A percentile compares a stretch with the other conserved stretches of the same genome.
Conservation (phyloP, 805 yeast genomes). For the Zygotorulaspora florentina region DNA sequence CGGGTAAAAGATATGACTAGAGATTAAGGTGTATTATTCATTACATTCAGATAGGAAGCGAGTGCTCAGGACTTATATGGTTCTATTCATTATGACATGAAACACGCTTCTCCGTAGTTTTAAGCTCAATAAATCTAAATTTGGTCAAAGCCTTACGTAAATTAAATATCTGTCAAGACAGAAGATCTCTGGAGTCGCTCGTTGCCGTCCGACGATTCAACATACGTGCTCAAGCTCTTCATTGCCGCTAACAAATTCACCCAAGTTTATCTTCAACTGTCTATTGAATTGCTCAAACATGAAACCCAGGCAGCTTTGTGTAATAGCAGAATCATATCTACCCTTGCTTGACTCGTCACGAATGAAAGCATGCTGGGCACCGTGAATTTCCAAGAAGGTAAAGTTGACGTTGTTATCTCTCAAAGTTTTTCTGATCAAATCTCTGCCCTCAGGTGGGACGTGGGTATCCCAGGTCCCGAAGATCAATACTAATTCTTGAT, state of each 20-base stretch:
- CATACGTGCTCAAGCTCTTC: conserved; percentile 61
- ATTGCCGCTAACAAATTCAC: conserved; percentile 52
- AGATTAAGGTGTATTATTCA: no score
- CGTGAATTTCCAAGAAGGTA: conserved; percentile 70
- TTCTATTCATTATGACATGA: no score
- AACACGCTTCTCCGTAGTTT: no score
- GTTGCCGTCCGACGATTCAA: conserved; percentile 26
- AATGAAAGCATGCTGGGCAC: conserved; percentile 80
- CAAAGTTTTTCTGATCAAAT: conserved; percentile 57
- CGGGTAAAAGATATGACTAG: neutral
- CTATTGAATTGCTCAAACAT: conserved; percentile 68
- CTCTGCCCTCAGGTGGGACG: conserved; percentile 75
- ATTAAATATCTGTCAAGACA: no score
- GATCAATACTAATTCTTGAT: conserved; percentile 58
- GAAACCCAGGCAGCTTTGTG: conserved; percentile 63
- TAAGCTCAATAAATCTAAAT: no score
- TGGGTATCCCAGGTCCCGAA: conserved; percentile 79
- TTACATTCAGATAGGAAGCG: no score
- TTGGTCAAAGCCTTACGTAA: no score
- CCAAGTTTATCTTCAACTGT: conserved; percentile 59
- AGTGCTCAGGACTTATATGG: no score
- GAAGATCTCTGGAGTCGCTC: no score
- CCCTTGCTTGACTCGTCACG: conserved; percentile 77
- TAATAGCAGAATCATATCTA: conserved; percentile 76
- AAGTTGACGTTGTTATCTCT: conserved; percentile 57